Evolutionary conservation across 495 filamentous ascomycete genomes (phyloP), one percentile per base, ranked within the genome.

Genomic region (Evansstolkia leycettana): DNA sequence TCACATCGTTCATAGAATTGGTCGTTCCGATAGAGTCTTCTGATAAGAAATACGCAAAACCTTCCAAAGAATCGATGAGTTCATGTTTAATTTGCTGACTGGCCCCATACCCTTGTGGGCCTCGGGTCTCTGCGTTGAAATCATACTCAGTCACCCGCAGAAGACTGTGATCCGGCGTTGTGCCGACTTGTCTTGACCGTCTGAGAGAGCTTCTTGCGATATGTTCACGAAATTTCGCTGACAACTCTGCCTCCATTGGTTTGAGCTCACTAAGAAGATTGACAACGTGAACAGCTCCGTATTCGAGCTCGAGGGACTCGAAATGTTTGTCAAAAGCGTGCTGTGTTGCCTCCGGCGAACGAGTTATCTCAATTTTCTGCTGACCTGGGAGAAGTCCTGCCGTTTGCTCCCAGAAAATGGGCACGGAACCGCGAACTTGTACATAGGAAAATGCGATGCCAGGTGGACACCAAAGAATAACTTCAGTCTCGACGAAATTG

Each of bases 311-410:
- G 17, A 98, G 66, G 3, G 72, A 64, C 31, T 85, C 81, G 47
- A 98, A 89, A 51, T 98, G 90, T 50, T 84, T 88, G 56, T 95
- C 78, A 46, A 98, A 98, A 12, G 90, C 89, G 38, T 89, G 87
- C 44, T 93, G 84, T 1, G 87, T 92, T 17, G 89, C 92, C 55
- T 96, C 87, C 11, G 72, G 67, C 13, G 86, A 94, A 24, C 90
- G 72, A 15, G 89, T 93, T 29, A 95, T 72, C 36, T 82, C 76
- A 25, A 96, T 93, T 48, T 95, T 96, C 48, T 96, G 92, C 50
- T 96, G 89, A 8, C 81, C 82, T 2, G 90, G 92, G 28, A 96
- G 61, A 17, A 96, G 70, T 9, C 85, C 87, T 2, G 86, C 70
- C 29, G 78, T 70, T 53, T 96, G 92, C 55, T 98, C 90, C 90